A percentile compares a stretch with the other conserved stretches of the same genome.
Evolutionary conservation across 2,329 filamentous ascomycete genomes (phyloP).

Genomic region (Claviceps lovelessii): DNA sequence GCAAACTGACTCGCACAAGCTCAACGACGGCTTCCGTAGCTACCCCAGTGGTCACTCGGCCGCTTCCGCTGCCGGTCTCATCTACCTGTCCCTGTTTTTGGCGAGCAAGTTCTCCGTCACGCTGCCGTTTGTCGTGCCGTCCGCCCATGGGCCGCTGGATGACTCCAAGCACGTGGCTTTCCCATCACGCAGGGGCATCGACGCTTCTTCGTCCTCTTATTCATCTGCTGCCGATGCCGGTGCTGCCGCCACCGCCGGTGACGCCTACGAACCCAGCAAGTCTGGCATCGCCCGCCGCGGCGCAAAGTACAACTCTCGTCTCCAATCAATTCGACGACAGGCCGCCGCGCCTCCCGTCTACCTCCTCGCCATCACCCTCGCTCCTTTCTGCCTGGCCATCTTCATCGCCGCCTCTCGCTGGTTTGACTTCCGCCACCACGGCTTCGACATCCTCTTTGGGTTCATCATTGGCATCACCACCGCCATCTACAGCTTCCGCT

Average conservation of each 20-base stretch:
- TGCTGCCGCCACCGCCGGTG: constrained; percentile 15
- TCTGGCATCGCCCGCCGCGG: constrained; percentile 10
- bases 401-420: constrained; percentile 79
- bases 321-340: constrained; percentile 41
- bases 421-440: constrained; percentile 79
- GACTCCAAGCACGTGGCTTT: constrained; percentile 48
- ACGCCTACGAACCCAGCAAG: constrained; percentile 18
- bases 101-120: constrained; percentile 68
- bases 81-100: constrained; percentile 78
- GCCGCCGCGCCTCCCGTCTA: constrained; percentile 73
- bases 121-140: constrained; percentile 50
- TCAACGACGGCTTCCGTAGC: constrained; percentile 72
- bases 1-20: constrained; percentile 42
- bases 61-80: constrained; percentile 61
- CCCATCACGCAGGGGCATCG: constrained; percentile 42
- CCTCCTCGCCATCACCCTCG: constrained; percentile 52
- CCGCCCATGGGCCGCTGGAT: constrained; percentile 28
- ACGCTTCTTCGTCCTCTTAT: not conserved
- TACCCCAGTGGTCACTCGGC: constrained; percentile 47
- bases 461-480: constrained; percentile 59
- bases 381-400: constrained; percentile 60
- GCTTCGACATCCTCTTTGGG: constrained; percentile 86
- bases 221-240: not conserved
- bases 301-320: constrained; percentile 17
- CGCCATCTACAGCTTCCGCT: constrained; percentile 63